A percentile compares a stretch with the other conserved stretches of the same genome.
Conservation (phyloP, 208 protist genomes). For the Trichomonas vaginalis region DNA sequence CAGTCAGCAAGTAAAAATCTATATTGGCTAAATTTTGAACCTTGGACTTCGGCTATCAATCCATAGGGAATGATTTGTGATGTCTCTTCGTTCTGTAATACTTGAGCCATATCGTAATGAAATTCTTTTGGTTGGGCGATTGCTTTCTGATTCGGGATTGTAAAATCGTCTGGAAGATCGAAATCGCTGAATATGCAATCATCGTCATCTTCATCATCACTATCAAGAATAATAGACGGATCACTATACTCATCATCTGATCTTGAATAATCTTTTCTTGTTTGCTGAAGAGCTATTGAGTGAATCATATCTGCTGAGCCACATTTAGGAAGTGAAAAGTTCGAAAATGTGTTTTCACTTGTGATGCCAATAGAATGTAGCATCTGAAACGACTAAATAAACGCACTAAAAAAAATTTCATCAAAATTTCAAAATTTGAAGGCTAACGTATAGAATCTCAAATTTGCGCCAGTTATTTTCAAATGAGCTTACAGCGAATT, state of each 20-base stretch:
- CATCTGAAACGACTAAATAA: not conserved
- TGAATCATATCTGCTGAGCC: not conserved
- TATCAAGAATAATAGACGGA: not conserved
- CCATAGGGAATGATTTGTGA: not conserved
- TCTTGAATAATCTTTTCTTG: not conserved
- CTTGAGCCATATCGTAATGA: not conserved
- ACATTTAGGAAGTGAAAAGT: not conserved
- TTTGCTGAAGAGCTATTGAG: not conserved
- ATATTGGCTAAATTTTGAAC: not conserved
- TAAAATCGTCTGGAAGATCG: not conserved
- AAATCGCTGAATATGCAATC: not conserved
- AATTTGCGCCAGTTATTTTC: too few species aligned
- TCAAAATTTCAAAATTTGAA: not conserved
- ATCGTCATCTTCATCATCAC: not conserved
- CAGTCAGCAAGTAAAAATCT: not conserved
- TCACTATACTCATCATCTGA: not conserved
- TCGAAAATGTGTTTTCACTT: not conserved
- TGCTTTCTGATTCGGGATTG: not conserved
- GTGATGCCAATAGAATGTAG: not conserved
- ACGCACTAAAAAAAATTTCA: not conserved
- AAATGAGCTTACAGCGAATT: too few species aligned
- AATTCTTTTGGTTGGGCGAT: not conserved
- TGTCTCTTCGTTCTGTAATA: not conserved
- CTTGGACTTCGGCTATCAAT: not conserved
- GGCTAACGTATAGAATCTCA: not conserved